Base-by-base conservation (phyloP, 2,329 filamentous ascomycete species). In the Magnaporthiopsis incrustans region DNA sequence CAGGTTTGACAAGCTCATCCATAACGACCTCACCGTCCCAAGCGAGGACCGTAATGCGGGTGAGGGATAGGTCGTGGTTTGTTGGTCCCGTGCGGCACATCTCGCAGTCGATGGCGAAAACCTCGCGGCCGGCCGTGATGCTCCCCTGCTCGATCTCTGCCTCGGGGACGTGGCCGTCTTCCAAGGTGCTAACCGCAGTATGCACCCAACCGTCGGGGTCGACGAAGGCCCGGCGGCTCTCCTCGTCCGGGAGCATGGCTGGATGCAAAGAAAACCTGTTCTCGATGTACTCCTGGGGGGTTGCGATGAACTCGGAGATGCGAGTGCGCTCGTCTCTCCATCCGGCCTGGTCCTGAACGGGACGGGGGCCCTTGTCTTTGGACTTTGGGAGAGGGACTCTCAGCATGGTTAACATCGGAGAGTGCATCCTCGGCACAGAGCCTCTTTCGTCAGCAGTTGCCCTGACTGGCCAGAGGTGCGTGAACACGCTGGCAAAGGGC, bases 1-100 rank as follows among this genome's bases (percentile, higher is more conserved):
- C 83, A 0, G 95, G 95, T 77, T 95, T 96, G 71, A 99, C 95
- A 15, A 98, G 84, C 77, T 96, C 90, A 73, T 99, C 95, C 62
- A 98, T 77, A 22, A 97, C 81, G 12, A 90, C 84, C 44, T 86
- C 85, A 61, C 93, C 93, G 69, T 92, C 86, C 94, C 95, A 99
- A 66, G 87, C 81, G 10, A 99, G 80, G 56, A 98, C 76, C 73
- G 92, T 97, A 73, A 98, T 89, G 64, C 95, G 87, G 1, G 95
- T 96, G 58, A 99, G 85, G 50, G 93, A 91, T 67, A 89, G 91
- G 68, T 91, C 85, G 15, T 63, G n/a, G 35, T 63, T 63, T 60
- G 87, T 87, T 66, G 89, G 86, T 66, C 88, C 90, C 2, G 92
- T 96, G 77, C 92, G 88, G 74, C 93, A 97, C 95, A 99, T 99